Conservation (phyloP, 208 protist genomes). For the Sergeia podlipaevii region DNA sequence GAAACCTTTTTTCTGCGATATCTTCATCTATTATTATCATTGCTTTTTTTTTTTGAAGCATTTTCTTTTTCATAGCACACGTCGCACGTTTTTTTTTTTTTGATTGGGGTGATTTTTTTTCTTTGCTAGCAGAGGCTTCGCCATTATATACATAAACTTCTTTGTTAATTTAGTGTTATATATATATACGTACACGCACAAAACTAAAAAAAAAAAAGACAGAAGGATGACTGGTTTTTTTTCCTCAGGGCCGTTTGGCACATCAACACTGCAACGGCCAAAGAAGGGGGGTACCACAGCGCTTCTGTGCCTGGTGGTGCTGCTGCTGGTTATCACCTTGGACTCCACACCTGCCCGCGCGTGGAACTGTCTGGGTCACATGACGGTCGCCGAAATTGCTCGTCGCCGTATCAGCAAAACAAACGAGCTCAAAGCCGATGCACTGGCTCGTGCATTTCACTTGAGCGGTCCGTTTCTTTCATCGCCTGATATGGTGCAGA, state of each 20-base stretch:
- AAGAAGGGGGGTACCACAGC: too few species aligned
- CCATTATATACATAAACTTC: too few species aligned
- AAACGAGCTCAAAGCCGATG: constrained; percentile 28
- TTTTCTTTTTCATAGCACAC: background rate
- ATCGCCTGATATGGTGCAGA: constrained; percentile 60
- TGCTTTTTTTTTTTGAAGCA: too few species aligned
- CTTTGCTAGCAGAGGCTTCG: too few species aligned
- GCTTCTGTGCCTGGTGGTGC: background rate
- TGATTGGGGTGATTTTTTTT: too few species aligned
- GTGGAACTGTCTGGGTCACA: constrained; percentile 84
- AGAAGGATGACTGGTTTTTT: too few species aligned
- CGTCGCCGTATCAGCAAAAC: constrained; percentile 28
- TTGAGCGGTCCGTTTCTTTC: constrained; percentile 57
- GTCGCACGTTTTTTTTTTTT: too few species aligned
- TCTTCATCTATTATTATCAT: too few species aligned
- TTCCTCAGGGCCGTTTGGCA: background rate
- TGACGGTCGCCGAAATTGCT: constrained; percentile 83
- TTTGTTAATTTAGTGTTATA: constrained; percentile 1
- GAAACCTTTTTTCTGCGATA: too few species aligned
- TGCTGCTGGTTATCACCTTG: constrained; percentile 8
- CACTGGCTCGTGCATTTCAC: constrained; percentile 23
- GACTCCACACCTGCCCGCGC: constrained; percentile 11
- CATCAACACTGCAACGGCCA: background rate
- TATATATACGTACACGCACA: constrained; percentile 11
- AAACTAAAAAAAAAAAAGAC: too few species aligned